Conservation (phyloP, 495 filamentous ascomycete genomes). For the Aspergillus cristatus region DNA sequence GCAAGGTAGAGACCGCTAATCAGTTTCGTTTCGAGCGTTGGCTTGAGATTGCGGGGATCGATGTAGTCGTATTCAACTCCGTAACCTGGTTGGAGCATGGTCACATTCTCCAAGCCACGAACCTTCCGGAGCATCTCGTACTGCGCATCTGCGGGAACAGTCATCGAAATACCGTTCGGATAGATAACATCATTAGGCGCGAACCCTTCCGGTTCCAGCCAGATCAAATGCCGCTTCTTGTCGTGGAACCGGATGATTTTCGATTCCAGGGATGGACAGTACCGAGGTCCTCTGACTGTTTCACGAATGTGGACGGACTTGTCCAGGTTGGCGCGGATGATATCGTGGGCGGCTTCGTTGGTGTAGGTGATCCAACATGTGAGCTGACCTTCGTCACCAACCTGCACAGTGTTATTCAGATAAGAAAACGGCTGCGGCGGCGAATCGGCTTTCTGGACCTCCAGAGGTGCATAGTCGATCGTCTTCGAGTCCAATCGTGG, state of each 20-base stretch:
- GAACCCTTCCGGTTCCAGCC: slow-evolving; percentile 96
- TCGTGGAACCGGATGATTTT: slow-evolving; percentile 84
- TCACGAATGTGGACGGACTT: slow-evolving; percentile 95
- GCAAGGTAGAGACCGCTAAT: slow-evolving; percentile 87
- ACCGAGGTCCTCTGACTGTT: slow-evolving; percentile 86
- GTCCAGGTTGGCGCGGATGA: slow-evolving; percentile 78
- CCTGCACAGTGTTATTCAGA: slow-evolving; percentile 65
- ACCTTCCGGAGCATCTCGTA: slow-evolving; percentile 76
- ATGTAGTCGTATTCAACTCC: slow-evolving; percentile 99
- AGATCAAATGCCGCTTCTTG: slow-evolving; percentile 75
- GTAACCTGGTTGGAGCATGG: slow-evolving; percentile 93
- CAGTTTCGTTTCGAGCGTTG: slow-evolving; percentile 87
- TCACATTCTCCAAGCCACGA: slow-evolving; percentile 75
- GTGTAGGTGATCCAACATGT: slow-evolving; percentile 78
- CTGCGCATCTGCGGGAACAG: slow-evolving; percentile 78
- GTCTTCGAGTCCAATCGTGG: slow-evolving; percentile 74
- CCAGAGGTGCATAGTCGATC: slow-evolving; percentile 67
- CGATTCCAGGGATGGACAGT: slow-evolving; percentile 91
- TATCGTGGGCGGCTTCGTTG: slow-evolving; percentile 70
- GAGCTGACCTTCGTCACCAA: slow-evolving; percentile 62
- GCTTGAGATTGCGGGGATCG: slow-evolving; percentile 77
- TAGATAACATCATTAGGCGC: slow-evolving; percentile 79
- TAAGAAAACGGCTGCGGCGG: slow-evolving; percentile 89
- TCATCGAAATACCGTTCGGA: slow-evolving; percentile 96
- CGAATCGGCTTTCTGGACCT: slow-evolving; percentile 70